Evolutionary conservation across 139 green algal genomes (phyloP).

Genomic region (Chlamydomonas sp.): DNA sequence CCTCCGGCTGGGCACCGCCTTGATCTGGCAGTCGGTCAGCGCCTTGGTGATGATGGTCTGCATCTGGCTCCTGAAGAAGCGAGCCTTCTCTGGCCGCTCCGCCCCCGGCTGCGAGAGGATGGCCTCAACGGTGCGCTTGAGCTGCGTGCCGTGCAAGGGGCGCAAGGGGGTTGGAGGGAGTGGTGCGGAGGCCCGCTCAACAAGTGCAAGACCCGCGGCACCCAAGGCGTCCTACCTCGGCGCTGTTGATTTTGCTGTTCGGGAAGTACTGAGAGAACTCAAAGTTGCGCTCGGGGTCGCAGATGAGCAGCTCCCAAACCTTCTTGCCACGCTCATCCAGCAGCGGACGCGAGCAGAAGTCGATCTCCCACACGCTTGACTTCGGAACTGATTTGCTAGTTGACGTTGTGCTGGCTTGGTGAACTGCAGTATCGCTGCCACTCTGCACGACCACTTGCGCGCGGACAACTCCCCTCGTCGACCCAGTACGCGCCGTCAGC

Average conservation of each 20-base stretch:
- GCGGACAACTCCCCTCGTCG: neutral
- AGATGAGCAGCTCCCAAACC: constrained; percentile 98
- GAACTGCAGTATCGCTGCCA: neutral
- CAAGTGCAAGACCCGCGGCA: neutral
- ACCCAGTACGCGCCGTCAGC: neutral
- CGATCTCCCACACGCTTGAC: constrained; percentile 88
- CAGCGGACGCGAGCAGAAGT: constrained; percentile 97
- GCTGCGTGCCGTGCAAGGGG: constrained; percentile 56
- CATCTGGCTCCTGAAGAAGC: constrained; percentile 98
- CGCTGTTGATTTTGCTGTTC: constrained; percentile 99
- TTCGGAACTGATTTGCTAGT: constrained; percentile 40
- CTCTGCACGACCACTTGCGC: neutral
- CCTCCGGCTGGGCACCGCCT: constrained; percentile 88
- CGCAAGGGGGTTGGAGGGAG: neutral
- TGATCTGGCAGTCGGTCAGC: constrained; percentile 90
- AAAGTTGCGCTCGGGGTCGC: constrained; percentile 83
- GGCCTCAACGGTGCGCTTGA: constrained; percentile 77
- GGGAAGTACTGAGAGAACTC: constrained; percentile 95
- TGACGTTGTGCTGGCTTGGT: constrained; percentile 18
- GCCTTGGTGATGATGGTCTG: constrained; percentile 97
- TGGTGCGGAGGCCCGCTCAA: neutral
- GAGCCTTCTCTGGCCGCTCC: constrained; percentile 72
- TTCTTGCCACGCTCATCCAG: constrained; percentile 98
- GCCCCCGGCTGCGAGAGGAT: constrained; percentile 80
- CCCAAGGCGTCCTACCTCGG: constrained; percentile 67